Evolutionary conservation across 768 basidiomycete species (phyloP).

Genomic region (Trametes elegans): DNA sequence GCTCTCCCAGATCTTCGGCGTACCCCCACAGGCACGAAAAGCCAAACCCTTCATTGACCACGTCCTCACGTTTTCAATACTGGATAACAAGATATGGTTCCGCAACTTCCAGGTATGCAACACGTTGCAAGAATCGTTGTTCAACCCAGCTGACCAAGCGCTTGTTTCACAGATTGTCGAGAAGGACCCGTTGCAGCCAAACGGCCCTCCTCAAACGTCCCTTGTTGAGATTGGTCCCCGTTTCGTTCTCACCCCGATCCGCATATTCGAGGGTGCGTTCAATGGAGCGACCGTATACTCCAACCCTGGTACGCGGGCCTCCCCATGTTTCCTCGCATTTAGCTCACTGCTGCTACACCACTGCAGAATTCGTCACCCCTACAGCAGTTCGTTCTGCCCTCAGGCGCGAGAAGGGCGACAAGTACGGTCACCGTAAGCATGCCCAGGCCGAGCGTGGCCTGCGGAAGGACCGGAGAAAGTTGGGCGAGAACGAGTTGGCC

Average conservation of each 20-base stretch:
- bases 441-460: conserved; percentile 63
- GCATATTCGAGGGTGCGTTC: conserved; percentile 98
- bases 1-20: conserved; percentile 79
- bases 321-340: background rate
- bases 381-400: conserved; percentile 69
- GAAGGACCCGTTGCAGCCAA: conserved; percentile 88
- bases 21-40: conserved; percentile 85
- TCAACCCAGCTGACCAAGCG: background rate
- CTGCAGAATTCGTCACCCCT: conserved; percentile 88
- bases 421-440: conserved; percentile 80
- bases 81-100: conserved; percentile 98
- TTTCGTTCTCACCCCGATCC: conserved; percentile 95
- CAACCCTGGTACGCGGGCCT: conserved; percentile 71
- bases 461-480: conserved; percentile 62
- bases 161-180: conserved; percentile 71
- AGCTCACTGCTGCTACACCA: background rate
- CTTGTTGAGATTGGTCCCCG: conserved; percentile 96
- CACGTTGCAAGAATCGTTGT: background rate
- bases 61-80: conserved; percentile 91
- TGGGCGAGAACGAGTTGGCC: conserved; percentile 75
- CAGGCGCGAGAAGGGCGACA: conserved; percentile 72
- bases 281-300: conserved; percentile 92
- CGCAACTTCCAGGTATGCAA: conserved; percentile 89
- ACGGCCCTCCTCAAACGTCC: conserved; percentile 81
- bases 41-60: conserved; percentile 99